Conservation (phyloP, 2,329 filamentous ascomycete species). For the Lachnellula subtilissima region DNA sequence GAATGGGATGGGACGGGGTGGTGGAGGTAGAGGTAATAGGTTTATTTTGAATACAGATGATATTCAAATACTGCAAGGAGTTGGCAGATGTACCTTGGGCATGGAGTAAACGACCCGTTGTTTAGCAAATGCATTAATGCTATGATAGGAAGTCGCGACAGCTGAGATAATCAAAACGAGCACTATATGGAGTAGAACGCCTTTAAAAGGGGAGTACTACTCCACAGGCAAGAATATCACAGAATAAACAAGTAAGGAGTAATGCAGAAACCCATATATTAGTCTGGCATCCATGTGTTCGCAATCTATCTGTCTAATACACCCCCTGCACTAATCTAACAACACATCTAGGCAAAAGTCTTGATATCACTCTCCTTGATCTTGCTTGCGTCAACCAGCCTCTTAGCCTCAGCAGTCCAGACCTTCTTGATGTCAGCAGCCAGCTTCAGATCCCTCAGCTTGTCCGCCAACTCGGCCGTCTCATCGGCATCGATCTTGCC, state of each 20-base stretch:
- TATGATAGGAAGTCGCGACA: no score
- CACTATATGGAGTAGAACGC: no score
- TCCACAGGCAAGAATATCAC: not conserved
- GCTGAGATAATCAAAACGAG: no score
- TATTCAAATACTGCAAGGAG: no score
- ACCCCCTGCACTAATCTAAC: not conserved
- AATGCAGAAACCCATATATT: not conserved
- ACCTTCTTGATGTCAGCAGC: slow-evolving; percentile 79
- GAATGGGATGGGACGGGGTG: no score
- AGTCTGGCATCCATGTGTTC: not conserved
- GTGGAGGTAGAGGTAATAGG: no score
- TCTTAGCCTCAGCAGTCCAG: slow-evolving; percentile 73
- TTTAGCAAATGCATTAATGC: no score
- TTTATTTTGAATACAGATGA: no score
- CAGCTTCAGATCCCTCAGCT: slow-evolving; percentile 75
- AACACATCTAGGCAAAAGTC: slow-evolving; percentile 39
- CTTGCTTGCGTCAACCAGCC: slow-evolving; percentile 77
- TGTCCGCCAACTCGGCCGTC: slow-evolving; percentile 74
- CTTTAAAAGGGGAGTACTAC: no score
- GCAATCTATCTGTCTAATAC: not conserved
- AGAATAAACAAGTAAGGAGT: not conserved
- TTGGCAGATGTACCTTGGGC: no score
- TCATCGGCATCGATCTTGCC: slow-evolving; percentile 87
- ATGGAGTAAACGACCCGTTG: no score
- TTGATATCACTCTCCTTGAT: slow-evolving; percentile 80